phyloP scores from a whole-genome alignment of 805 yeast genomes.

The Metschnikowia cubensis region DNA sequence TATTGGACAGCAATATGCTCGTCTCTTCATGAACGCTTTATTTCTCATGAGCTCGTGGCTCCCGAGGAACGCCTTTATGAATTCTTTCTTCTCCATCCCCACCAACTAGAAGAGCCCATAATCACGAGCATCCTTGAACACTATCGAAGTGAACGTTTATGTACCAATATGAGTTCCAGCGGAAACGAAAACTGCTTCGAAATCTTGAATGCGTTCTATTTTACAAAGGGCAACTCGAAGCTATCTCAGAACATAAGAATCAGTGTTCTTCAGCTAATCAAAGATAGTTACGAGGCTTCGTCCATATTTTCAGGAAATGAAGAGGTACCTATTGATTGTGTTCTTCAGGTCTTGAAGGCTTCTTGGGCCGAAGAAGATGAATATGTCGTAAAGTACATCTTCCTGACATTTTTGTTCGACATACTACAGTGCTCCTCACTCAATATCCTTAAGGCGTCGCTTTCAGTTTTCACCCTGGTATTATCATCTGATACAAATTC shows the following conservation, averaged over 20 bases:
- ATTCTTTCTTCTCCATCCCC: conserved; percentile 37
- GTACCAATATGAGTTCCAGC: conserved; percentile 48
- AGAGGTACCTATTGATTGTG: conserved; percentile 28
- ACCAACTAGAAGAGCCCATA: conserved; percentile 32
- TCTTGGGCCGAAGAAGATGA: conserved; percentile 28
- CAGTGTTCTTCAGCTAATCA: conserved; percentile 31
- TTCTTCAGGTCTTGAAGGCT: conserved; percentile 29
- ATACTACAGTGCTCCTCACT: conserved; percentile 17
- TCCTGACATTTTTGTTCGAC: conserved; percentile 25
- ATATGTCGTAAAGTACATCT: conserved; percentile 28
- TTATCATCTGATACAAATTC: neutral
- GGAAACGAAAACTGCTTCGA: conserved; percentile 49
- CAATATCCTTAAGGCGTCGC: conserved; percentile 16
- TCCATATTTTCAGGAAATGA: conserved; percentile 25
- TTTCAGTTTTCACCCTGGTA: conserved; percentile 12
- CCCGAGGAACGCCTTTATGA: conserved; percentile 40
- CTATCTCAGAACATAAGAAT: conserved; percentile 25
- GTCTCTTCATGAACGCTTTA: conserved; percentile 30
- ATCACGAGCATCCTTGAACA: conserved; percentile 44
- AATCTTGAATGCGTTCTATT: conserved; percentile 45
- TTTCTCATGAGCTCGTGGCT: conserved; percentile 35
- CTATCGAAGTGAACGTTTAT: conserved; percentile 47
- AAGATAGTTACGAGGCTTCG: conserved; percentile 35
- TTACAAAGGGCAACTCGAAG: conserved; percentile 12
- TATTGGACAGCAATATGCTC: conserved; percentile 34